Base-by-base conservation (phyloP, 1,284 basidiomycete species). In the Malassezia arunalokei region DNA sequence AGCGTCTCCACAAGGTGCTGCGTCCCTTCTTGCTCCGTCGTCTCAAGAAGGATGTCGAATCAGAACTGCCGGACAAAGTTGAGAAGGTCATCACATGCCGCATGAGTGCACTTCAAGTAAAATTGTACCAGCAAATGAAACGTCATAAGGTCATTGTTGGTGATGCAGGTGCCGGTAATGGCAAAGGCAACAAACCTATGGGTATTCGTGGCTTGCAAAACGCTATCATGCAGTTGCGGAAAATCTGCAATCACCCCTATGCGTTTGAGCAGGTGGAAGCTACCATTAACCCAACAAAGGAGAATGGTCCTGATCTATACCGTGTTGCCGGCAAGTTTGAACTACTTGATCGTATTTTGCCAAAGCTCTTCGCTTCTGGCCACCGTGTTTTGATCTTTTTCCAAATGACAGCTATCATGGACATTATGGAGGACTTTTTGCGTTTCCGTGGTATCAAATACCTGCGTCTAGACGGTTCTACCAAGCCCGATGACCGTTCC, bases 361-460 rank as follows among this genome's bases (percentile, higher is more conserved):
- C 92, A 49, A 98, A 96, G 75, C 84, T 98, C 65, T 95, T 95
- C 68, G 77, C 80, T 4, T 89, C 87, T 6, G 86, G 84, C 27
- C 92, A 98, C 78, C 83, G 91, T 72, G 89, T 91, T 4, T 82
- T 98, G 57, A 95, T 98, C 73, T 96, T 96, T 82, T 96, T 96
- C 84, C 92, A 98, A 76, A 96, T 96, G 92, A 96, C 92, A 83
- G 73, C 90, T 67, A 90, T 96, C 73, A 96, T 98, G 92, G 90
- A 95, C 64, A 95, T 98, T 74, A 92, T 98, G 82, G 90, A 94
- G 72, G 94, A 98, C 73, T 99, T 95, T 73, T 78, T 96, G 73
- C 86, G 87, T 71, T 86, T 85, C 79, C 83, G 86, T 77, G 81
- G 82, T 15, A 90, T 83, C 80, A 85, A 87, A 71, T 87, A 91